These are phyloP conservation scores for Tetracladium maxilliforme DNA, from an alignment of 2,329 filamentous ascomycete species.

Conservation along the genomic window DNA sequence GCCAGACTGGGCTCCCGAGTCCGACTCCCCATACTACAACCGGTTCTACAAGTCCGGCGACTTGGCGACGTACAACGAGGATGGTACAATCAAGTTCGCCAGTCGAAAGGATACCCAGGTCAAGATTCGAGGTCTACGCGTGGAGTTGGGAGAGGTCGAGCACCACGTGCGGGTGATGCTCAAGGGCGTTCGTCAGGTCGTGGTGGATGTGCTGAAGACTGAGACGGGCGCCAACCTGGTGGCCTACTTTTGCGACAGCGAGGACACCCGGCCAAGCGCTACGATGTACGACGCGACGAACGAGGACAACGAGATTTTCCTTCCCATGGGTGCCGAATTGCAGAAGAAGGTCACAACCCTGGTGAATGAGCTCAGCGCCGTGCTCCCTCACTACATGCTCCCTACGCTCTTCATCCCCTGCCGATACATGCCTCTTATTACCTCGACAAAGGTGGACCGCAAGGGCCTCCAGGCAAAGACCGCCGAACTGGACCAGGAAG, in stretches of 20 bases:
- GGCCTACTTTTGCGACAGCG: slow-evolving; percentile 1
- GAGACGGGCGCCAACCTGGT: slow-evolving; percentile 7
- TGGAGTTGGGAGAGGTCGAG: slow-evolving; percentile 41
- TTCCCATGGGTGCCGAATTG: no score
- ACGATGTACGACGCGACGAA: slow-evolving; percentile 1
- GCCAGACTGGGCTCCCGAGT: slow-evolving; percentile 9
- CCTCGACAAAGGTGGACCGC: slow-evolving; percentile 17
- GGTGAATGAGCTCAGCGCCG: no score
- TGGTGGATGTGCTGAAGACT: slow-evolving; percentile 29
- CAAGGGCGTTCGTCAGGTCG: slow-evolving; percentile 22
- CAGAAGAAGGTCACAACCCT: no score
- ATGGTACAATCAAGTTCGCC: slow-evolving; percentile 37
- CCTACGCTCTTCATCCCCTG: slow-evolving; percentile 16
- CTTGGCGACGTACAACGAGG: slow-evolving; percentile 34
- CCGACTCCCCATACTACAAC: slow-evolving; percentile 17
- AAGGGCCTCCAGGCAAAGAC: slow-evolving; percentile 14
- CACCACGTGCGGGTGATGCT: slow-evolving; percentile 20
- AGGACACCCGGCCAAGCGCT: no score
- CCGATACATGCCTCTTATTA: slow-evolving; percentile 12
- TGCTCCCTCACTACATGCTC: slow-evolving; percentile 18
- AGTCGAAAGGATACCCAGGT: slow-evolving; percentile 55
- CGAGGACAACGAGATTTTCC: no score
- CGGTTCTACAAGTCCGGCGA: slow-evolving; percentile 44
- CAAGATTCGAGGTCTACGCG: slow-evolving; percentile 50
- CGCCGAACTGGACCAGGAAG: slow-evolving; percentile 4